These are phyloP conservation scores for Malus hybrid DNA, from an alignment of 331 rosid genomes.

Conservation along the genomic window DNA sequence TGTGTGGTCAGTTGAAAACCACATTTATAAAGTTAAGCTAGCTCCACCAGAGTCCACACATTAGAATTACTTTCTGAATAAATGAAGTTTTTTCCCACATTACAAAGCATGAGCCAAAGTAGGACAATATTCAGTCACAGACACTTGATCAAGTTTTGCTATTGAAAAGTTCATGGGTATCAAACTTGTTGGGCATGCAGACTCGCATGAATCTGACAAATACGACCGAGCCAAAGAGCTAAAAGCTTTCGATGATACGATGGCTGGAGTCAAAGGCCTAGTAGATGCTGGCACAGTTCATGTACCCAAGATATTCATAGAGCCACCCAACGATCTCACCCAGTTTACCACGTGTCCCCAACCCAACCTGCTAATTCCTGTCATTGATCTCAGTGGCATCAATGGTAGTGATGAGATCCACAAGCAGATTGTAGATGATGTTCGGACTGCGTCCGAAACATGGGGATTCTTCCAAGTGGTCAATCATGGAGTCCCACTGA, in stretches of 20 bases:
- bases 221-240: conserved; percentile 3
- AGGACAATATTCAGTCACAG: too few species aligned
- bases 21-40: too few species aligned
- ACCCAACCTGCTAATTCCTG: conserved; percentile 5
- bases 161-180: neutral
- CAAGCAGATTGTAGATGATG: conserved; percentile 10
- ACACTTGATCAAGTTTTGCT: neutral
- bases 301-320: conserved; percentile 14
- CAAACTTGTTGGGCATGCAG: neutral
- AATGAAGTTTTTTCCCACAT: too few species aligned
- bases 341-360: neutral
- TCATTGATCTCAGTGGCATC: conserved; percentile 4
- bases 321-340: neutral
- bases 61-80: too few species aligned
- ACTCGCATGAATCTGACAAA: neutral
- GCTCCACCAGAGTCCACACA: too few species aligned
- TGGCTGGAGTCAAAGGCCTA: conserved; percentile 33
- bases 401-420: neutral
- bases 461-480: conserved; percentile 55
- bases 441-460: conserved; percentile 30
- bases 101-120: too few species aligned
- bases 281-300: conserved; percentile 19
- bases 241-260: conserved; percentile 26
- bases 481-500: conserved; percentile 34
- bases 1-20: too few species aligned